Conservation (phyloP, 169 alveolate genomes). For the Plasmodium knowlesi region DNA sequence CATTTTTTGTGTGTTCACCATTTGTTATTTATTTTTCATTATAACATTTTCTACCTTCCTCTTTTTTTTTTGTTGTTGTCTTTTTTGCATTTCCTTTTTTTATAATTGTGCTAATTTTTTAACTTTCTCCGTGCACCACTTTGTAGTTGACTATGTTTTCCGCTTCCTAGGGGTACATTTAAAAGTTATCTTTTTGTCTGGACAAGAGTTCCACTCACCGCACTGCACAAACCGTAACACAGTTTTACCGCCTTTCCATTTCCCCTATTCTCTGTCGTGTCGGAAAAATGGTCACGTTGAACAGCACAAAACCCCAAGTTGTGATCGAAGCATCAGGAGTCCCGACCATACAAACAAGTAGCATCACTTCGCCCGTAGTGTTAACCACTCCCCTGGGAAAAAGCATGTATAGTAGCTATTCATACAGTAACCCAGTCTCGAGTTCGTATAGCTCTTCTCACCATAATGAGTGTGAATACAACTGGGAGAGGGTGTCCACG, state of each 20-base stretch:
- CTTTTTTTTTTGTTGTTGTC: neutral
- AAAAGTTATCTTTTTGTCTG: neutral
- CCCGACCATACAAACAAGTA: neutral
- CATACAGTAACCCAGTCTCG: slow-evolving; percentile 46
- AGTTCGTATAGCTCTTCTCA: slow-evolving; percentile 15
- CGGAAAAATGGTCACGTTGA: slow-evolving; percentile 9
- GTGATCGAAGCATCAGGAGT: slow-evolving; percentile 34
- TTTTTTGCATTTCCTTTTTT: too few relatives aligned
- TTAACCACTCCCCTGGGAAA: slow-evolving; percentile 30
- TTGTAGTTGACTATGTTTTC: neutral
- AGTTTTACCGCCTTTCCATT: neutral
- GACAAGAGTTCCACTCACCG: neutral
- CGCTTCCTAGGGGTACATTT: neutral
- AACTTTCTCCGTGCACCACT: neutral
- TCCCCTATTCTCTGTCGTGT: neutral
- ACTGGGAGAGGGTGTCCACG: slow-evolving; percentile 13
- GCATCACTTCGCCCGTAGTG: neutral
- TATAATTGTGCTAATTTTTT: neutral
- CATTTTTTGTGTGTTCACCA: neutral
- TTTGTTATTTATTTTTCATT: neutral
- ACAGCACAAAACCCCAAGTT: slow-evolving; percentile 33
- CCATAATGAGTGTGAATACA: slow-evolving; percentile 67
- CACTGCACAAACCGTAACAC: neutral
- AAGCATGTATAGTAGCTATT: slow-evolving; percentile 28
- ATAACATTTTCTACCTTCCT: neutral